Percentiles rank a stretch among this genome's conserved stretches.
These are phyloP conservation scores for Sclerotiophoma versabilis DNA, from an alignment of 2,329 filamentous ascomycete species.

Conservation along the genomic window DNA sequence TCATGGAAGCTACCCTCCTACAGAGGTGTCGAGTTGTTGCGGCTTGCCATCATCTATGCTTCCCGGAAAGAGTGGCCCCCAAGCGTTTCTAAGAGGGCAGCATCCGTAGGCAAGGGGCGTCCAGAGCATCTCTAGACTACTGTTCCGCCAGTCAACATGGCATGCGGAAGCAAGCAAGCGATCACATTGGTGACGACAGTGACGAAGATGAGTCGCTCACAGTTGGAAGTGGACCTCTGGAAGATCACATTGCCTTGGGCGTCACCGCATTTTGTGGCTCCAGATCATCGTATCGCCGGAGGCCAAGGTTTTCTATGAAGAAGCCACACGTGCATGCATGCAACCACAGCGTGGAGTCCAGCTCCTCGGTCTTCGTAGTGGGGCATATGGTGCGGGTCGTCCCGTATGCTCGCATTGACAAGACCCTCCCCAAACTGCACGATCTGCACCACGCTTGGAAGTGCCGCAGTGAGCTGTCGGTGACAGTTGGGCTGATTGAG, in stretches of 20 bases:
- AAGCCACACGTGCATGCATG: neutral
- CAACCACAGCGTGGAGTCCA: constrained; percentile 3
- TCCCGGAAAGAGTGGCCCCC: too few species aligned
- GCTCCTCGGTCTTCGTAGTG: constrained; percentile 1
- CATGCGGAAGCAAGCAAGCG: neutral
- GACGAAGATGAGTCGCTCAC: neutral
- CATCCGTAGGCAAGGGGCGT: too few species aligned
- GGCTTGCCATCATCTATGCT: too few species aligned
- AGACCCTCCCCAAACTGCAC: neutral
- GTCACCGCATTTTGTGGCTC: neutral
- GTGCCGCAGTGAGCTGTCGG: neutral
- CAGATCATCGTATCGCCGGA: neutral
- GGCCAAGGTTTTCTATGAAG: neutral
- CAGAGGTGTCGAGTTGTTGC: too few species aligned
- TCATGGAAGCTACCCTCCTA: too few species aligned
- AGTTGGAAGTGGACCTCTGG: too few species aligned
- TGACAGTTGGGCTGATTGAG: neutral
- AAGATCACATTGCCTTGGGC: neutral
- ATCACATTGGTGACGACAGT: neutral
- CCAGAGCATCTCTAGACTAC: neutral
- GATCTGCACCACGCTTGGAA: constrained; percentile 9
- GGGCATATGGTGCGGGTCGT: constrained; percentile 10
- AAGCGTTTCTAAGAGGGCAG: too few species aligned
- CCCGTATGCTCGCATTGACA: constrained; percentile 10
- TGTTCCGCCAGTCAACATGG: neutral